Evolutionary conservation across 2,329 filamentous ascomycete genomes (phyloP).

Genomic region (Blastomyces parvus): DNA sequence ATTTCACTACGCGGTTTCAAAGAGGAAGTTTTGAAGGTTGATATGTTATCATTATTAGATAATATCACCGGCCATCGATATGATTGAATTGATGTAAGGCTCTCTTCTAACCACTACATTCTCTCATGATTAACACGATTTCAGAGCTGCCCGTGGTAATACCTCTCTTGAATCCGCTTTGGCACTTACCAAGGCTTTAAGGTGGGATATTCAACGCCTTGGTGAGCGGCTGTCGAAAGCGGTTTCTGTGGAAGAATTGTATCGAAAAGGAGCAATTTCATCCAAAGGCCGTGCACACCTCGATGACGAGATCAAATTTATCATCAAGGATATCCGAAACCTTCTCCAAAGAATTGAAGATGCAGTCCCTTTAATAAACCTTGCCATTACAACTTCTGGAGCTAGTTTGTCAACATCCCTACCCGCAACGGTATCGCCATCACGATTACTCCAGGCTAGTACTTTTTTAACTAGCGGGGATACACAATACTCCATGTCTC

Average conservation of each 20-base stretch:
- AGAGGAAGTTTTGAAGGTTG: neutral
- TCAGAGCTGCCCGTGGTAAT: conserved; percentile 60
- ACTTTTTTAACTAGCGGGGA: conserved; percentile 83
- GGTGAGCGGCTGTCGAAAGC: conserved; percentile 65
- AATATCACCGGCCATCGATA: conserved; percentile 79
- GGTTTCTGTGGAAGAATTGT: conserved; percentile 47
- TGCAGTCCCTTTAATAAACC: conserved; percentile 80
- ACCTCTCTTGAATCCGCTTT: conserved; percentile 77
- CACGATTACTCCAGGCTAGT: conserved; percentile 81
- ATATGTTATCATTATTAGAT: conserved; percentile 44
- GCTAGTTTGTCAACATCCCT: conserved; percentile 73
- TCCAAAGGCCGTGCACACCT: conserved; percentile 45
- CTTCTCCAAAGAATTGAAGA: conserved; percentile 75
- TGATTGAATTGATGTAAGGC: conserved; percentile 76
- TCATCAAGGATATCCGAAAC: conserved; percentile 65
- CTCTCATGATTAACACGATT: neutral
- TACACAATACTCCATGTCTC: conserved; percentile 62
- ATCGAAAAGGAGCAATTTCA: conserved; percentile 26
- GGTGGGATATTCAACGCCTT: conserved; percentile 71
- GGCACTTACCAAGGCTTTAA: conserved; percentile 68
- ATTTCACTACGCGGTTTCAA: conserved; percentile 5
- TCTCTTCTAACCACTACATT: neutral
- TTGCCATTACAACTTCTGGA: conserved; percentile 89
- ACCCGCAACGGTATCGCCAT: conserved; percentile 77
- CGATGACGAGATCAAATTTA: conserved; percentile 55